These are phyloP conservation scores for Claviceps capensis DNA, from an alignment of 2,329 filamentous ascomycete genomes.

Conservation along the genomic window DNA sequence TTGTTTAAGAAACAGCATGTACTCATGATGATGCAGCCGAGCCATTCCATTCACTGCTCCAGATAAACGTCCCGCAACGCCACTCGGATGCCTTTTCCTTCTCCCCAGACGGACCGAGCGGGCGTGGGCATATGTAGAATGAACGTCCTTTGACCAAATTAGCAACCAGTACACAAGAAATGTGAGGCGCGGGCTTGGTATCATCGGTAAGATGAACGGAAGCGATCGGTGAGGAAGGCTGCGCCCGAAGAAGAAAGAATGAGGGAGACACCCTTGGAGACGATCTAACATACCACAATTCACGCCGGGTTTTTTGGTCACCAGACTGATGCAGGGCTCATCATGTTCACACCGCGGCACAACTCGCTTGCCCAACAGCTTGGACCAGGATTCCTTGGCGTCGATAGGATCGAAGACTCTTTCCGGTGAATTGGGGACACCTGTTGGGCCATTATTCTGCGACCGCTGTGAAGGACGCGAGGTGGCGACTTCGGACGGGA, in stretches of 20 bases:
- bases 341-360: constrained; percentile 75
- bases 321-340: constrained; percentile 71
- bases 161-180: neutral
- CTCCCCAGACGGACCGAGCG: constrained; percentile 70
- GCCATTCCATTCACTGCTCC: constrained; percentile 45
- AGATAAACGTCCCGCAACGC: constrained; percentile 76
- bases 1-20: too few relatives aligned
- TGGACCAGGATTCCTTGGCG: constrained; percentile 73
- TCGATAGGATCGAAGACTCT: constrained; percentile 53
- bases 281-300: constrained; percentile 51
- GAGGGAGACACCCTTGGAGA: neutral
- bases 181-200: neutral
- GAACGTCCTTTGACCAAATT: constrained; percentile 33
- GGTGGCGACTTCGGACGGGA: neutral
- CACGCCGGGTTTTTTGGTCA: constrained; percentile 78
- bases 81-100: constrained; percentile 78
- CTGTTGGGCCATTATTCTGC: neutral
- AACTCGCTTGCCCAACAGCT: constrained; percentile 61
- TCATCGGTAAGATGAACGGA: neutral
- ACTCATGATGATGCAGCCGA: constrained; percentile 1
- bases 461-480: neutral
- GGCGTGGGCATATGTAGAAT: constrained; percentile 53
- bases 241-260: too few relatives aligned
- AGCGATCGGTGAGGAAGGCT: neutral
- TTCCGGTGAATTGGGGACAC: constrained; percentile 12